A percentile compares a stretch with the other conserved stretches of the same genome.
phyloP scores from a whole-genome alignment of 1,284 basidiomycete genomes.

The Pseudozyma thailandica region DNA sequence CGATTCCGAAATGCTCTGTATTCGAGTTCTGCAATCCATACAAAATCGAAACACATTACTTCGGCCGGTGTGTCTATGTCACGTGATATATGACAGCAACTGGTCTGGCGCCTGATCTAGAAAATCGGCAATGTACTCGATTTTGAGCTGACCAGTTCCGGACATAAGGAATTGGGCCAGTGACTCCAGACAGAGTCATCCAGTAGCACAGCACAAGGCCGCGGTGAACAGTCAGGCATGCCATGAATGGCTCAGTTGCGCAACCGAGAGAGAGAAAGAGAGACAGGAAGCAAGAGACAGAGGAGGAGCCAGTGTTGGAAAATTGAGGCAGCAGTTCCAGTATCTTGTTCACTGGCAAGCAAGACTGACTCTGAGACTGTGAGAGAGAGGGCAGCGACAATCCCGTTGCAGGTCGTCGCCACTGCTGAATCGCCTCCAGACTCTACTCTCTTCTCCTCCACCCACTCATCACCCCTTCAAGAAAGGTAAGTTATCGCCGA shows the following conservation, averaged over 20 bases:
- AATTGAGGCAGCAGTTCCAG: conserved; percentile 29
- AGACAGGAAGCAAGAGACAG: too few species aligned
- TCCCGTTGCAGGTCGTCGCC: conserved; percentile 20
- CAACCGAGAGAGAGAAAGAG: not conserved
- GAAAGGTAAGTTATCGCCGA: conserved; percentile 52
- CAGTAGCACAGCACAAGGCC: conserved; percentile 1
- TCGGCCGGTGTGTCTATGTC: not conserved
- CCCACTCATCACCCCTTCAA: conserved; percentile 51
- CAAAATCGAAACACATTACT: too few species aligned
- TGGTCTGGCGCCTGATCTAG: not conserved
- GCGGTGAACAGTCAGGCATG: conserved; percentile 4
- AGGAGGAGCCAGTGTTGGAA: not conserved
- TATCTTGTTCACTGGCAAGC: conserved; percentile 9
- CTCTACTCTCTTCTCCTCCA: conserved; percentile 32
- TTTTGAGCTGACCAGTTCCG: not conserved
- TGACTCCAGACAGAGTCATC: not conserved
- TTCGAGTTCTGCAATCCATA: too few species aligned
- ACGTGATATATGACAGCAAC: not conserved
- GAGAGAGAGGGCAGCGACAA: conserved; percentile 1
- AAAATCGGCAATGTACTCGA: conserved; percentile 4
- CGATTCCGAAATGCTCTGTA: too few species aligned
- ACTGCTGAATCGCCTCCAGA: conserved; percentile 19
- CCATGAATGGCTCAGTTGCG: conserved; percentile 4
- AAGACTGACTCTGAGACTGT: not conserved
- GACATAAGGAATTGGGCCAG: conserved; percentile 10